Conservation (phyloP, 2,329 filamentous ascomycete species). For the Arthrobotrys pseudoclavata region DNA sequence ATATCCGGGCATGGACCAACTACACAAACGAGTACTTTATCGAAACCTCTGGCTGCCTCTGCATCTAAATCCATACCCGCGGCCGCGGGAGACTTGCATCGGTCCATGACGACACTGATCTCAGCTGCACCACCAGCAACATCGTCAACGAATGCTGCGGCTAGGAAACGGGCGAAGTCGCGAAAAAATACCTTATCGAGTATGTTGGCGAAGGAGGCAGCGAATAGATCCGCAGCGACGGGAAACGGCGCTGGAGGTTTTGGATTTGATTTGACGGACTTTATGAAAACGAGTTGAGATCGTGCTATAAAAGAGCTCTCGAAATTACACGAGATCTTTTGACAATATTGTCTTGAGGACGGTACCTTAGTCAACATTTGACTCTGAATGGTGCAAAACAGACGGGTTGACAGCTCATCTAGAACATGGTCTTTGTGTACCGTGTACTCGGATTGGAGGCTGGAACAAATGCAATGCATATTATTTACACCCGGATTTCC, state of each 20-base stretch:
- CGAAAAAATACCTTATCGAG: slow-evolving; percentile 54
- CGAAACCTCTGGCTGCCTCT: background rate
- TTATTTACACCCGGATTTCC: slow-evolving; percentile 9
- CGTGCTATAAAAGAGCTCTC: background rate
- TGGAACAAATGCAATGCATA: slow-evolving; percentile 11
- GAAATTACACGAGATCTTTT: background rate
- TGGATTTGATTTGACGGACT: slow-evolving; percentile 62
- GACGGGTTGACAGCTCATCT: slow-evolving; percentile 23
- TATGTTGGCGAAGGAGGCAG: slow-evolving; percentile 50
- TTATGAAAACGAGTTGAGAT: slow-evolving; percentile 61
- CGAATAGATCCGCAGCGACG: slow-evolving; percentile 45
- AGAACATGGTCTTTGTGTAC: background rate
- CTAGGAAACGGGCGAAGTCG: slow-evolving; percentile 55
- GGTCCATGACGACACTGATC: background rate
- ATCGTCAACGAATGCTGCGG: slow-evolving; percentile 35
- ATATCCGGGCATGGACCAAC: background rate
- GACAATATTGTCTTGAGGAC: slow-evolving; percentile 10
- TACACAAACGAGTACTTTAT: background rate
- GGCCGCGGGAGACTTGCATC: background rate
- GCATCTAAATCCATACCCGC: background rate
- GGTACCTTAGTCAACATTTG: slow-evolving; percentile 22
- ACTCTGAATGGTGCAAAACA: background rate
- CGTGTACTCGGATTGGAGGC: background rate
- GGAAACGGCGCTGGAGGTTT: slow-evolving; percentile 43
- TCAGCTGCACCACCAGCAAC: background rate